These are phyloP conservation scores for Alternaria conjuncta DNA, from an alignment of 2,329 filamentous ascomycete genomes.

Conservation along the genomic window DNA sequence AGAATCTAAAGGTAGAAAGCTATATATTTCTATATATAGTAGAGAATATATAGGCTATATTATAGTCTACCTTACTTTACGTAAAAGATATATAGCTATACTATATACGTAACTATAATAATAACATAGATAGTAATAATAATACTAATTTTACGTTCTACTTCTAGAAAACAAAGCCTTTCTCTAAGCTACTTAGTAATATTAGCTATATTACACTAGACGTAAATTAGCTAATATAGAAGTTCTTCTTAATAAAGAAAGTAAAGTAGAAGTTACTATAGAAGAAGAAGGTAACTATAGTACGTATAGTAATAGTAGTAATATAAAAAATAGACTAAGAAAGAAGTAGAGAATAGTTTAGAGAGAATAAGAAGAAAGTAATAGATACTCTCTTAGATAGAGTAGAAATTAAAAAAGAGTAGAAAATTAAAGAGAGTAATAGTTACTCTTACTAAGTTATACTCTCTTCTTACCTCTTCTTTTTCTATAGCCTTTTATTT, in stretches of 20 bases:
- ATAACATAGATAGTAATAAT: background rate
- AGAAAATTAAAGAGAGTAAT: too few relatives aligned
- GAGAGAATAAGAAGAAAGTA: too few relatives aligned
- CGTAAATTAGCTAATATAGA: background rate
- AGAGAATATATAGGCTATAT: background rate
- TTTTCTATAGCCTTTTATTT: background rate
- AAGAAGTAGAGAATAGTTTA: too few relatives aligned
- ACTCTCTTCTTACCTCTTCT: too few relatives aligned
- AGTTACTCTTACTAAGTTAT: background rate
- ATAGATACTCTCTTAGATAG: too few relatives aligned
- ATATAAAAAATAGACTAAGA: too few relatives aligned
- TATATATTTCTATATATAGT: background rate
- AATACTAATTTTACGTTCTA: background rate
- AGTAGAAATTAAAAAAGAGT: too few relatives aligned
- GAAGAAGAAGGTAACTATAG: background rate
- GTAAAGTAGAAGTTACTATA: background rate
- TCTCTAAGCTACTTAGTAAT: background rate
- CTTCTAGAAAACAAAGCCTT: background rate
- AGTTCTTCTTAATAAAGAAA: background rate
- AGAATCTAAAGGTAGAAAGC: background rate
- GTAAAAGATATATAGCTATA: background rate
- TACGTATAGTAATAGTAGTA: too few relatives aligned
- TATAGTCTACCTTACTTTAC: background rate
- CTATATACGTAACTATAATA: background rate
- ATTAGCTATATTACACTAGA: background rate